phyloP scores from a whole-genome alignment of 2,329 filamentous ascomycete genomes.

The Setomelanomma holmii region DNA sequence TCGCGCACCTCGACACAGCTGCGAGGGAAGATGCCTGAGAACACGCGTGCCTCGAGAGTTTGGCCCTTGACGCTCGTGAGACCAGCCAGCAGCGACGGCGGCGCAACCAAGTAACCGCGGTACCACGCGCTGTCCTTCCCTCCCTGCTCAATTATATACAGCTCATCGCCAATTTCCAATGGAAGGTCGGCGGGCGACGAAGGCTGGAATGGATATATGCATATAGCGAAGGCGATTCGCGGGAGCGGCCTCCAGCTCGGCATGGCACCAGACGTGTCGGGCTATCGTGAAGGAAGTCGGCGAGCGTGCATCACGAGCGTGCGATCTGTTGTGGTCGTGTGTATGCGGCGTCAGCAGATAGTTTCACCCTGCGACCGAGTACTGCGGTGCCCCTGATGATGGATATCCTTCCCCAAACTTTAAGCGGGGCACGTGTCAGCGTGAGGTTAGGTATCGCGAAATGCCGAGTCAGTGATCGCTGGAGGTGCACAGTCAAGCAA shows the following conservation, averaged over 20 bases:
- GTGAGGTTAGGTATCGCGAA: not conserved
- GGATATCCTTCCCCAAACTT: constrained; percentile 4
- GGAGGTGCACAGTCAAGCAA: not conserved
- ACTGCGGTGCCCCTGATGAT: not conserved
- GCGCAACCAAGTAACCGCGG: constrained; percentile 92
- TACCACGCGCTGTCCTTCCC: constrained; percentile 86
- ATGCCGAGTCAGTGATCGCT: not conserved
- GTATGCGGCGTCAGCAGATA: not conserved
- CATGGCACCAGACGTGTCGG: constrained; percentile 44
- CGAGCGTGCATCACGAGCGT: constrained; percentile 42
- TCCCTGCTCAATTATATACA: constrained; percentile 98
- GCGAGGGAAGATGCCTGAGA: constrained; percentile 96
- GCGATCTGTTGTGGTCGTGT: constrained; percentile 2
- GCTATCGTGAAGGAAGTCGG: constrained; percentile 37
- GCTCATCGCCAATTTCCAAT: constrained; percentile 95
- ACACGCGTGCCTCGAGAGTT: constrained; percentile 92
- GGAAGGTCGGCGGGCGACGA: constrained; percentile 88
- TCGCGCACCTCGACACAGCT: constrained; percentile 96
- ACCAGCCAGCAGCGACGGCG: constrained; percentile 89
- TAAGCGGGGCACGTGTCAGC: constrained; percentile 1
- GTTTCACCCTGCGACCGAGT: not conserved
- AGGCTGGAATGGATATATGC: constrained; percentile 91
- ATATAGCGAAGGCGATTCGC: constrained; percentile 96
- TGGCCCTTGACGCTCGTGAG: constrained; percentile 90
- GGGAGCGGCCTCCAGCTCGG: constrained; percentile 89